phyloP scores from a whole-genome alignment of 1,284 basidiomycete genomes.

The Amylostereum areolatum region DNA sequence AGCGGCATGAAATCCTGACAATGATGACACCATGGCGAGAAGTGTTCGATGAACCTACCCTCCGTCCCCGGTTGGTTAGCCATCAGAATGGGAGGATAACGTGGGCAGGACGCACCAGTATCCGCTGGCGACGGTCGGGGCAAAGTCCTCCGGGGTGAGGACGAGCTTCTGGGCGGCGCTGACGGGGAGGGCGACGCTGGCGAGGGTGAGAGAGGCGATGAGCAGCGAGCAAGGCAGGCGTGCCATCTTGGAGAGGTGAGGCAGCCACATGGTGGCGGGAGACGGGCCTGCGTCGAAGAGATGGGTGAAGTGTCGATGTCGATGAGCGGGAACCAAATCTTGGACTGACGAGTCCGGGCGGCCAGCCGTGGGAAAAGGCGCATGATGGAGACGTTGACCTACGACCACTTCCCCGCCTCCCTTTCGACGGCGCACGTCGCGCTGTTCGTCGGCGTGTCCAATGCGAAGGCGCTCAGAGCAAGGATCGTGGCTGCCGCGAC shows the following conservation, averaged over 20 bases:
- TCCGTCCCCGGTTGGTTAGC: background rate
- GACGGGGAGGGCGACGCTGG: constrained; percentile 32
- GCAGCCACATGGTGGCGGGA: constrained; percentile 16
- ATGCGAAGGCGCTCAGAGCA: constrained; percentile 53
- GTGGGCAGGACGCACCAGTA: constrained; percentile 49
- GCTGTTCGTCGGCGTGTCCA: constrained; percentile 63
- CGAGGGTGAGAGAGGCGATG: constrained; percentile 27
- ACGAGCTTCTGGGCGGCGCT: constrained; percentile 24
- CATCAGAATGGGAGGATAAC: background rate
- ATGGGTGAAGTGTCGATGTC: background rate
- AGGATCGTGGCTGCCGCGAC: constrained; percentile 68
- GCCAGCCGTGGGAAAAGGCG: constrained; percentile 6
- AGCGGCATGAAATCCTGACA: constrained; percentile 76
- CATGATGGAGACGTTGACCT: constrained; percentile 48
- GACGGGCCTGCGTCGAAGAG: background rate
- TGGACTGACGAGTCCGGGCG: background rate
- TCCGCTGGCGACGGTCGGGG: constrained; percentile 47
- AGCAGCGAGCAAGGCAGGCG: constrained; percentile 26
- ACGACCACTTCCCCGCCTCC: constrained; percentile 42
- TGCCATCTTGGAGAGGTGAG: constrained; percentile 11
- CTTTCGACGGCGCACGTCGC: constrained; percentile 52
- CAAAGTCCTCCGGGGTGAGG: constrained; percentile 66
- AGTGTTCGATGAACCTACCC: constrained; percentile 64
- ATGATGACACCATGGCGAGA: constrained; percentile 77
- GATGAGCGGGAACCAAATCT: background rate